Evolutionary conservation across 257 asterid species (phyloP), one percentile per base, ranked within the genome.

Genomic region (Catharanthus roseus): DNA sequence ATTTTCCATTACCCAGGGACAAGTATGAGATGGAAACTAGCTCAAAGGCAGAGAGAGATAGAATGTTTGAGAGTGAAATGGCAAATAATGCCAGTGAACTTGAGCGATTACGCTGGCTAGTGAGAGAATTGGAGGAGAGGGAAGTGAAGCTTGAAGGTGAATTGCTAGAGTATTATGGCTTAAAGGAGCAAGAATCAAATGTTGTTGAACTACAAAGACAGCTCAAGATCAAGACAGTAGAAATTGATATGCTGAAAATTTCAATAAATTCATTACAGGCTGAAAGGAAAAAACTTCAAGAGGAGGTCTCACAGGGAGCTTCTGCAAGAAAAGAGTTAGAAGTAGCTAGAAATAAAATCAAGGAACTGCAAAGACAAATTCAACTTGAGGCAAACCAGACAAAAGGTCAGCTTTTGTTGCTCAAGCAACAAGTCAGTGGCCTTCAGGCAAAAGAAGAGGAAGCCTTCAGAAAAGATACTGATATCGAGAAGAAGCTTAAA

Each of bases 81-180:
- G 96, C 88, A 13, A 78, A 77, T 50, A 88, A 88, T 67, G 95
- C 87, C 8, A 79, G 50, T 5, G 99, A 93, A 70, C 88, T 93
- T 53, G 97, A 89, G 78, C 80, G 86, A 45, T 53, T 95, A 54
- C 87, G 92, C 29, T 75, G 75, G 71, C 82, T 91, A 56, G 99
- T 91, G n/a, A 78, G 79, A 67, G 99, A 91, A 73, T 67, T 95
- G 75, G 96, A 89, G 79, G 97, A 95, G 75, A 84, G 99, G 77
- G 97, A 91, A 63, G 96, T 88, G 77, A 91, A 88, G 82, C 97
- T 95, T 23, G 96, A 95, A 81, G 96, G 95, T 1, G 99, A 95
- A 85, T 88, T 95, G 67, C 86, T 95, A 2, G 96, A 91, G 69
- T 95, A 91, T 69, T 88, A 91, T 39, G 97, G 97, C 29, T 72